Evolutionary conservation across 306 rosid genomes (phyloP).

Genomic region (Castanopsis chinensis): DNA sequence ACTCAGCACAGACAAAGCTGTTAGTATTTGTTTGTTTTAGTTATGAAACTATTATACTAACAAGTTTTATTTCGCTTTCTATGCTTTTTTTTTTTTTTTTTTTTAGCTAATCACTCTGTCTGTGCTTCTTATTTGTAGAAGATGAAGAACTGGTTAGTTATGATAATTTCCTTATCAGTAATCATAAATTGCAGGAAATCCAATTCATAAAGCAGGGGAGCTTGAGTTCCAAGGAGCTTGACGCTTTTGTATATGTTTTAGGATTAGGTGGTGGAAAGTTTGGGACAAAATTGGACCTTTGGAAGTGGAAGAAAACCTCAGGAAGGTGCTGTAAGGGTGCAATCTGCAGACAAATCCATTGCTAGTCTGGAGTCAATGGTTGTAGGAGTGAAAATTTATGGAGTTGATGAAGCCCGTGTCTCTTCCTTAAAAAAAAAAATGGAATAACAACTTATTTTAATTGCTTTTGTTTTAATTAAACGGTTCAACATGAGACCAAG

Average conservation of each 20-base stretch:
- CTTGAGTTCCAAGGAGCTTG: constrained; percentile 67
- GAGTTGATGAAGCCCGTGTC: constrained; percentile 48
- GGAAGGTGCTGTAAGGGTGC: constrained; percentile 43
- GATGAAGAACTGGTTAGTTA: neutral
- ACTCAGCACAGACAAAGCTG: constrained; percentile 61
- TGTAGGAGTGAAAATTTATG: constrained; percentile 83
- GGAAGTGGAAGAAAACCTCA: constrained; percentile 36
- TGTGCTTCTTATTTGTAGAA: constrained; percentile 9
- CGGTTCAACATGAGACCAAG: no score
- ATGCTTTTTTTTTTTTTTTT: no score
- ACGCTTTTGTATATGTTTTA: constrained; percentile 70
- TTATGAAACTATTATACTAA: no score
- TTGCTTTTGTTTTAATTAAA: no score
- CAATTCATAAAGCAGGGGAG: constrained; percentile 72
- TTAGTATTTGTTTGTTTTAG: constrained; percentile 35
- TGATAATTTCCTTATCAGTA: neutral
- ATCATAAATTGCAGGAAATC: constrained; percentile 67
- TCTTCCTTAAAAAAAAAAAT: constrained; percentile 19
- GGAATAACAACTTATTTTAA: no score
- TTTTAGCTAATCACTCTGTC: no score
- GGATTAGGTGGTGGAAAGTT: constrained; percentile 64
- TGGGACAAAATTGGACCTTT: constrained; percentile 39
- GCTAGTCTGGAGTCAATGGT: constrained; percentile 73
- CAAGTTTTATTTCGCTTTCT: no score
- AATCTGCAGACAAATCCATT: constrained; percentile 58